phyloP scores from a whole-genome alignment of 2,329 filamentous ascomycete species.

The Colletotrichum melonis region DNA sequence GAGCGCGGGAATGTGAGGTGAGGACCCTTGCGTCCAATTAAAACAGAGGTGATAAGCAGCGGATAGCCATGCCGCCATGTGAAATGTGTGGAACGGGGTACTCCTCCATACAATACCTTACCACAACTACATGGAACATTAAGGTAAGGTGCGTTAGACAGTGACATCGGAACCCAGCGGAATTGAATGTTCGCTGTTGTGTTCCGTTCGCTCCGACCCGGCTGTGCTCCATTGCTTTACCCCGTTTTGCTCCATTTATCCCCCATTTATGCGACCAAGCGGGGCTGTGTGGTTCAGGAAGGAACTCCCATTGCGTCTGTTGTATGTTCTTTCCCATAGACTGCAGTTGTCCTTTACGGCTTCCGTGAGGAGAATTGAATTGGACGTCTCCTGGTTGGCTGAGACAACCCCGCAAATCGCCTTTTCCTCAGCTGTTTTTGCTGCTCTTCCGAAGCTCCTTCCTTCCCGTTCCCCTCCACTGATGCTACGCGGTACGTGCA shows the following conservation, averaged over 20 bases:
- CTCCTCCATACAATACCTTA: too few relatives aligned
- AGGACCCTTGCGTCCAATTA: conserved; percentile 15
- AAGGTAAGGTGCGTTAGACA: neutral
- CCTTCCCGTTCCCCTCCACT: neutral
- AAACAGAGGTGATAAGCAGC: conserved; percentile 24
- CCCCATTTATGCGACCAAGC: neutral
- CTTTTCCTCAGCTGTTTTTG: neutral
- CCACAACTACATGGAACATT: too few relatives aligned
- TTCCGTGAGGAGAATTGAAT: neutral
- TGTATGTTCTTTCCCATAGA: neutral
- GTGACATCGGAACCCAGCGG: conserved; percentile 9
- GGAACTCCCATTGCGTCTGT: neutral
- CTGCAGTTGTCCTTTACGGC: too few relatives aligned
- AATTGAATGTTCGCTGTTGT: neutral
- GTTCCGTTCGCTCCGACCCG: conserved; percentile 26
- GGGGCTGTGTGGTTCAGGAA: neutral
- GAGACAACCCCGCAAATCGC: neutral
- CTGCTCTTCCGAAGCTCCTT: neutral
- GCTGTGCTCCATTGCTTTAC: neutral
- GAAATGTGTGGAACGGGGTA: too few relatives aligned
- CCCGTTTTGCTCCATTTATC: neutral
- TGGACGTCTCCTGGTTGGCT: neutral
- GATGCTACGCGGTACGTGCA: neutral
- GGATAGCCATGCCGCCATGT: neutral
- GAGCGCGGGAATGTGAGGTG: too few relatives aligned